A percentile compares a stretch with the other conserved stretches of the same genome.
Conservation (phyloP, 1,139 yeast genomes). For the Blastobotrys raffinosifermentans region DNA sequence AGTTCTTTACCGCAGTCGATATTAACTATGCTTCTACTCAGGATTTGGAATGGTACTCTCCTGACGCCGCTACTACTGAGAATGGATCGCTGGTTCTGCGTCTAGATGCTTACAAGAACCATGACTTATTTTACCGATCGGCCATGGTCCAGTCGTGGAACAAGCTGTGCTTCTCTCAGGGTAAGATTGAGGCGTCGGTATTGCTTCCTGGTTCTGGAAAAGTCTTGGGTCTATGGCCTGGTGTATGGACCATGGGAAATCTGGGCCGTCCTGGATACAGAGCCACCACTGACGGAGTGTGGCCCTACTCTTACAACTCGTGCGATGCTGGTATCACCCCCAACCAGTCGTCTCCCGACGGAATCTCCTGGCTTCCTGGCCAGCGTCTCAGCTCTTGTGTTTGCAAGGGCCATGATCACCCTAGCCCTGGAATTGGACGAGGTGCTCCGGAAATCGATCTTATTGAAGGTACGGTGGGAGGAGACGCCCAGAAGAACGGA, state of each 20-base stretch:
- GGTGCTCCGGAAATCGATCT: slow-evolving; percentile 91
- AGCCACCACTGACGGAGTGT: slow-evolving; percentile 76
- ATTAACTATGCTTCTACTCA: slow-evolving; percentile 72
- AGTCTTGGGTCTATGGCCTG: slow-evolving; percentile 81
- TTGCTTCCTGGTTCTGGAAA: slow-evolving; percentile 65
- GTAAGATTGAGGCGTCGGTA: slow-evolving; percentile 62
- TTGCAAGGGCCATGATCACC: slow-evolving; percentile 73
- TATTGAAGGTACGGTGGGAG: slow-evolving; percentile 60
- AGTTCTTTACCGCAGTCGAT: slow-evolving; percentile 73
- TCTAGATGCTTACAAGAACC: slow-evolving; percentile 69
- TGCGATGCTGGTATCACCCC: slow-evolving; percentile 90
- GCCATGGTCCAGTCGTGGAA: slow-evolving; percentile 89
- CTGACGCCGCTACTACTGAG: slow-evolving; percentile 68
- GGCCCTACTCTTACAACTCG: slow-evolving; percentile 80
- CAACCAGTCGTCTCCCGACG: slow-evolving; percentile 80
- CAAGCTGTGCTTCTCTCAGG: slow-evolving; percentile 73
- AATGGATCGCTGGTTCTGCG: slow-evolving; percentile 61
- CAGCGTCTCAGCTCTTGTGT: slow-evolving; percentile 65
- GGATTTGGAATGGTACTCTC: slow-evolving; percentile 85
- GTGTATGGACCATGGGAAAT: slow-evolving; percentile 84
- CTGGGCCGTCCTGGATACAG: slow-evolving; percentile 77
- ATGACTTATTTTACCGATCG: slow-evolving; percentile 66
- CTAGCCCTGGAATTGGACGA: slow-evolving; percentile 71
- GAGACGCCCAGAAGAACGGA: slow-evolving; percentile 41
- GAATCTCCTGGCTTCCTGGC: slow-evolving; percentile 73